Evolutionary conservation across 805 yeast species (phyloP).

Genomic region (Hanseniaspora lindneri): DNA sequence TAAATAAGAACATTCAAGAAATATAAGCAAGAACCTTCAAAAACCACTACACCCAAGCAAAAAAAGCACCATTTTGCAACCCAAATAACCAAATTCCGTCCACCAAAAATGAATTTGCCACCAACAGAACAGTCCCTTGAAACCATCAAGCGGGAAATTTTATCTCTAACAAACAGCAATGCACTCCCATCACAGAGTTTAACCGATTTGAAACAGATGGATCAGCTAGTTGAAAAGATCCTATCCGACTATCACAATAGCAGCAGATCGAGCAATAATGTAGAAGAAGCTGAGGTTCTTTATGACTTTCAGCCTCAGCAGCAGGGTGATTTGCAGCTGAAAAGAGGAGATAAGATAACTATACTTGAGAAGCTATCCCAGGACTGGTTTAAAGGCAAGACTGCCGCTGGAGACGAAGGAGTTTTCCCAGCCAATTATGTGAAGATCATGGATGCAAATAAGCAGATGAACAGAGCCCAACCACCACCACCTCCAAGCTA

Average conservation of each 20-base stretch:
- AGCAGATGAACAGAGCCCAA: constrained; percentile 14
- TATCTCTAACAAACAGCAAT: constrained; percentile 2
- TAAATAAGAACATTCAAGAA: too few species aligned
- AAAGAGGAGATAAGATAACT: constrained; percentile 55
- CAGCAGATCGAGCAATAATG: constrained; percentile 11
- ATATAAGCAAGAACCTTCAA: too few species aligned
- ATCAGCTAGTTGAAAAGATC: constrained; percentile 15
- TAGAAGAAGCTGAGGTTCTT: constrained; percentile 48
- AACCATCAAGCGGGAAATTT: constrained; percentile 9
- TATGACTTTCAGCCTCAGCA: constrained; percentile 69
- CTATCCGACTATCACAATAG: constrained; percentile 13
- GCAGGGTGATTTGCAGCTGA: constrained; percentile 56
- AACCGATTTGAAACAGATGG: constrained; percentile 16
- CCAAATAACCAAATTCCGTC: neutral
- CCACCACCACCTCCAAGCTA: constrained; percentile 21
- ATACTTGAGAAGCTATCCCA: constrained; percentile 62
- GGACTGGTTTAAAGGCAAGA: constrained; percentile 85
- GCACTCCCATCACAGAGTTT: constrained; percentile 5
- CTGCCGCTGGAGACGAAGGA: constrained; percentile 46
- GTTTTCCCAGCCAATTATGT: constrained; percentile 89
- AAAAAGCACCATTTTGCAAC: neutral
- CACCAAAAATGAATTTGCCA: neutral
- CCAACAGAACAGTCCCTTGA: constrained; percentile 7
- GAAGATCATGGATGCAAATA: constrained; percentile 26
- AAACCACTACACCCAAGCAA: neutral